Base-by-base conservation (phyloP, 192 early-diverging fungal species). In the Coemansia asiatica region DNA sequence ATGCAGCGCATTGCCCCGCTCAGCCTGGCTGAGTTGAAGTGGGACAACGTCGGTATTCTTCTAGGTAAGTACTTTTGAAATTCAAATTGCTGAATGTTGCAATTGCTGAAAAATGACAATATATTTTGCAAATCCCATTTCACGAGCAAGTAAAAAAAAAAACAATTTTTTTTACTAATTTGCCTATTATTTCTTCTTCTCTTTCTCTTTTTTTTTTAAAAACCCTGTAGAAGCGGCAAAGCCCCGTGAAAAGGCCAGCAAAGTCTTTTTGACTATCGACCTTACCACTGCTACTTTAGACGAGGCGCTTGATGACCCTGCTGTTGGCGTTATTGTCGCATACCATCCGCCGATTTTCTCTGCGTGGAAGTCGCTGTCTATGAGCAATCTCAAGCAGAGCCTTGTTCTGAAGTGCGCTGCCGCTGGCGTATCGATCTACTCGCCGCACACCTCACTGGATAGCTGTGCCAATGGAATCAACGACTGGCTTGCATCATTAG, bases 311-410 rank as follows among this genome's bases (percentile, higher is more conserved):
- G 68, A 81, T 12, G 91, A 94, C 77, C 85, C 87, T 0, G 72
- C 64, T 2, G 85, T 96, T 6, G 96, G 93, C 22, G 87, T 94
- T 2, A 94, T 98, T 67, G 86, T 98, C 19, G 81, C 94, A 22
- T 98, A 98, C 78, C 95, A 96, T 72, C 96, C 95, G 36, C 94
- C 95, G 10, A 89, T 98, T 53, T 98, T 98, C 82, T 77, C 77
- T 16, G 67, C 88, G 21, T 84, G 93, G 72, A 97, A 96, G 74
- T 87, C 87, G 22, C 83, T 96, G 46, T 84, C 82, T 18, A 70
- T 90, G 67, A 71, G 77, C 38, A 90, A 96, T 76, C 82, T 84
- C 15, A 94, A 93, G 74, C 92, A 94, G 71, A 78, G 79, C 54
- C 90, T 95, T 67, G 86, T 94, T 0, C 74, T 97, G 25, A 87